These are phyloP conservation scores for Coemansia linderi DNA, from an alignment of 371 early-diverging fungal species.

Conservation along the genomic window DNA sequence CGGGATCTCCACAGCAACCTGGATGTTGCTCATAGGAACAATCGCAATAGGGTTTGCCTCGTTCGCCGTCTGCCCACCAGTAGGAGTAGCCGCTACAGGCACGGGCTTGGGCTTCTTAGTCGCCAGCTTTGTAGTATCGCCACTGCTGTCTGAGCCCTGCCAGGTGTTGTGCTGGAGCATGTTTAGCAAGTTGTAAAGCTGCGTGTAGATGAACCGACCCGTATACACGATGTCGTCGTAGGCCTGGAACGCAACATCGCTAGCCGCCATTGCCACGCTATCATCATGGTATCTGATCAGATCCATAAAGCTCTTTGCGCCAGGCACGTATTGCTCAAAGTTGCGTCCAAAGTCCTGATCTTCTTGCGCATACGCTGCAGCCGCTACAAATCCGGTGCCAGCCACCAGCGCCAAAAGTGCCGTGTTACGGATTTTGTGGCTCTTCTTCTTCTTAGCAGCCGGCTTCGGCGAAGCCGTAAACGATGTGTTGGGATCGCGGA, in stretches of 20 bases:
- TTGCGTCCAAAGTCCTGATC: constrained; percentile 40
- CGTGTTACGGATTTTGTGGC: constrained; percentile 45
- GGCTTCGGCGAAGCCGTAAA: constrained; percentile 37
- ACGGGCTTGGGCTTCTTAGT: constrained; percentile 3
- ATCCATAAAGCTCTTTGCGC: constrained; percentile 43
- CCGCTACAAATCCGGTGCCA: constrained; percentile 42
- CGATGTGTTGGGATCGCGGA: constrained; percentile 25
- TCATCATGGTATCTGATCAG: constrained; percentile 49
- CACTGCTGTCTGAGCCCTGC: constrained; percentile 28
- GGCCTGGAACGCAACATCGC: constrained; percentile 43
- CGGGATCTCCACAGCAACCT: constrained; percentile 53
- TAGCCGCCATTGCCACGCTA: constrained; percentile 45
- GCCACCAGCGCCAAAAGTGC: constrained; percentile 25
- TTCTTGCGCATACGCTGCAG: constrained; percentile 43
- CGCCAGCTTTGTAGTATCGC: not conserved
- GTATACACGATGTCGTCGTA: constrained; percentile 49
- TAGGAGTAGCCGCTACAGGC: not conserved
- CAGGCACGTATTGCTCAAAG: constrained; percentile 53
- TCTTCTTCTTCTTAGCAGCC: constrained; percentile 28
- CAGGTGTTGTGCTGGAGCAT: constrained; percentile 54
- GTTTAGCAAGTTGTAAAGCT: constrained; percentile 40
- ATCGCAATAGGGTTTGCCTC: constrained; percentile 9
- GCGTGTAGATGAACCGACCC: constrained; percentile 51
- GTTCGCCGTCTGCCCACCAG: constrained; percentile 2
- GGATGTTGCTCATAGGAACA: constrained; percentile 35